Base-by-base conservation (phyloP, 352 stramenopile genomes). In the Pythium volutum region DNA sequence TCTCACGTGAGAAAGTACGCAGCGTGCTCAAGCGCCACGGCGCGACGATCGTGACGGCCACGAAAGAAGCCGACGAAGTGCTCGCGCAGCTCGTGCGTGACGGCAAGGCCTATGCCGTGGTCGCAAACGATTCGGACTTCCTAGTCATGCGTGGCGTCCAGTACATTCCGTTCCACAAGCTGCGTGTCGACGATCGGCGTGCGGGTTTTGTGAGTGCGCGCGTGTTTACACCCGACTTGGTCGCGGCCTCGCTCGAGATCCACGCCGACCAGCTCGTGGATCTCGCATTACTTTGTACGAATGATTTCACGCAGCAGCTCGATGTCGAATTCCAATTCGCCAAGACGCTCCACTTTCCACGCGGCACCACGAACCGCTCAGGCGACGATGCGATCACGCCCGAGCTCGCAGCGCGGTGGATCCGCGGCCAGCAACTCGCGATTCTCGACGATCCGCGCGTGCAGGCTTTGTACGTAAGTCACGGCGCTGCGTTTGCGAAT, bases 91-190 rank as follows among this genome's bases (percentile, higher is more conserved):
- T 89, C 26, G 79, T 96, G 25, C 69, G 84, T 11, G 54, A 55
- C 22, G 76, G 73, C 7, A 23, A 73, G 33, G 78, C 78, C 0
- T 91, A 77, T 48, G 85, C 85, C 0, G 81, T 92, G 10, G 66
- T 96, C 10, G 82, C 71, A 0, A 77, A 93, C 39, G 90, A 97
- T 71, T 96, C 88, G 53, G 90, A 97, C 57, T 97, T 96, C 62
- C 62, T 97, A 16, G 76, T 88, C 59, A 95, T 96, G 83, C 76
- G 76, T 9, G 78, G 78, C 10, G 75, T 88, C 9, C 73, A 70
- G 48, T 97, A 97, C 59, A 93, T 97, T 51, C 84, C 84, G 10
- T 90, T 95, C 46, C 23, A 52, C 0, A 80, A 75, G 27, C 55
- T 90, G 1, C 55, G 18, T 0, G 56, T 83, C 6, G 70, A 85